Conservation (phyloP, 176 grass and related monocot species). For the Alopecurus myosuroides region DNA sequence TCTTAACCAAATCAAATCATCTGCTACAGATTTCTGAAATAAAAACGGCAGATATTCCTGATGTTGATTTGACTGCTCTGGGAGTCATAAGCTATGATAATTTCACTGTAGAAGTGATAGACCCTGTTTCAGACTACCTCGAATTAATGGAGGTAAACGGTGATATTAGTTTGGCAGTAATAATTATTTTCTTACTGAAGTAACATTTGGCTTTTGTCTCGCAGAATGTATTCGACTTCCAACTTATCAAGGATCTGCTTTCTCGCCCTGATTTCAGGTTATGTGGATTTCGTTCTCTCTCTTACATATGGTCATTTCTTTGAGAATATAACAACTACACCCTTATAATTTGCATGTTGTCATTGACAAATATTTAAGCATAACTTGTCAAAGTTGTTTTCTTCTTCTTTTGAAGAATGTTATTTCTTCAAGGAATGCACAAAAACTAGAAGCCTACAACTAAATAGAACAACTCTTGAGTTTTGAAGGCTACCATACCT, state of each 20-base stretch:
- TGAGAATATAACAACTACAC: not conserved
- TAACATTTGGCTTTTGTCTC: conserved; percentile 19
- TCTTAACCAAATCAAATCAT: conserved; percentile 19
- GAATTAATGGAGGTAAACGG: conserved; percentile 78
- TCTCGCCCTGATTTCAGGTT: conserved; percentile 88
- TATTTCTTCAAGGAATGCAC: not conserved
- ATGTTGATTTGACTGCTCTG: conserved; percentile 65
- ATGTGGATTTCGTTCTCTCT: not conserved
- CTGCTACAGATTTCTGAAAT: conserved; percentile 80
- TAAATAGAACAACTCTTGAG: not conserved
- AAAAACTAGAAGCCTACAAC: not conserved
- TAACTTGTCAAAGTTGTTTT: not conserved
- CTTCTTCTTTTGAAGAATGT: not conserved
- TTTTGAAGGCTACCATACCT: not conserved
- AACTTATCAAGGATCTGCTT: conserved; percentile 80
- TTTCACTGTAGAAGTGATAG: conserved; percentile 75
- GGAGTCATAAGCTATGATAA: conserved; percentile 58
- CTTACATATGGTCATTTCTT: not conserved
- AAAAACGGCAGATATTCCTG: conserved; percentile 73
- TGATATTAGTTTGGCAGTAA: not conserved
- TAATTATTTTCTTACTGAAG: not conserved
- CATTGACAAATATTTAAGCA: not conserved
- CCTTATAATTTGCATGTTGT: not conserved
- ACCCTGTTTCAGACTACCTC: conserved; percentile 89
- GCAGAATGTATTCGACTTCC: conserved; percentile 89